phyloP scores from a whole-genome alignment of 495 filamentous ascomycete species.

The Thermochaetoides thermophila region DNA sequence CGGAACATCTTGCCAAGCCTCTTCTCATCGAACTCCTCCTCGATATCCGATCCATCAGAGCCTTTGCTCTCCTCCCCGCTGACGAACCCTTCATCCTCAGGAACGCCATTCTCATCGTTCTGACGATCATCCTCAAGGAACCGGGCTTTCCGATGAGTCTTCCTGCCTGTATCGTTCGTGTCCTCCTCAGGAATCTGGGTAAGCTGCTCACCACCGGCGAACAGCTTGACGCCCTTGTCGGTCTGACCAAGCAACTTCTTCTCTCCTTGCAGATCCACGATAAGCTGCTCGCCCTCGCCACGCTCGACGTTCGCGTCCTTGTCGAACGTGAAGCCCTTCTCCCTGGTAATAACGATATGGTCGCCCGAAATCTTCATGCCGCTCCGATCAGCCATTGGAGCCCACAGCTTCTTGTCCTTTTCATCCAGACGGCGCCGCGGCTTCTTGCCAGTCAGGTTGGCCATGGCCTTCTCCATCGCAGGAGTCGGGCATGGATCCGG shows the following conservation, averaged over 20 bases:
- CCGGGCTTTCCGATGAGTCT: conserved; percentile 49
- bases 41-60: conserved; percentile 31
- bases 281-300: conserved; percentile 83
- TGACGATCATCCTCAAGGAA: conserved; percentile 45
- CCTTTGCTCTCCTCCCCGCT: conserved; percentile 37
- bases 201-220: conserved; percentile 59
- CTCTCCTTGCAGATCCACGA: conserved; percentile 77
- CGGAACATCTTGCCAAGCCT: conserved; percentile 43
- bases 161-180: conserved; percentile 57
- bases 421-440: conserved; percentile 68
- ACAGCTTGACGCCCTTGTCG: conserved; percentile 67
- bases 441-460: conserved; percentile 67
- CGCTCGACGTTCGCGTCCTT: conserved; percentile 54
- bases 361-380: conserved; percentile 57
- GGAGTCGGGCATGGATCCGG: conserved; percentile 95
- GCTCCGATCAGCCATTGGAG: conserved; percentile 94
- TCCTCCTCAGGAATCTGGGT: conserved; percentile 44
- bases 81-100: conserved; percentile 44
- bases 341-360: conserved; percentile 42
- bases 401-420: conserved; percentile 89
- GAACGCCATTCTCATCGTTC: conserved; percentile 36
- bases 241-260: conserved; percentile 68
- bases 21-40: conserved; percentile 37
- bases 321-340: conserved; percentile 60
- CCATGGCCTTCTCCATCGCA: conserved; percentile 68